Evolutionary conservation across 2,329 filamentous ascomycete genomes (phyloP), one percentile per base, ranked within the genome.

Genomic region (Thelonectria rubi): DNA sequence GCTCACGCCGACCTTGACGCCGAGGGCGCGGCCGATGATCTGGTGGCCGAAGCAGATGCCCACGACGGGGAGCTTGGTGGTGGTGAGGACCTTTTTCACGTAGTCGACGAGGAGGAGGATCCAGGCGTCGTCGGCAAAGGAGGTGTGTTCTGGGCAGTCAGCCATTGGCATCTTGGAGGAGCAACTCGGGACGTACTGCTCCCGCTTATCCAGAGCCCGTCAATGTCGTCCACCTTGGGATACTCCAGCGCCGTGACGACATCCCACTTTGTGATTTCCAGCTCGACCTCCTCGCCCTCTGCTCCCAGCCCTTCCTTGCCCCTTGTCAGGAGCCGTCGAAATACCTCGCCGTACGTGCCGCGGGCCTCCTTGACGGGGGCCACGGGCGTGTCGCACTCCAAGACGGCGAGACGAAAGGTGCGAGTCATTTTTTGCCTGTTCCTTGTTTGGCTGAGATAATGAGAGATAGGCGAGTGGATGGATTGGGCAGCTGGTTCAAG

Each of bases 21-120:
- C 75, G 1, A 82, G 67, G 1, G 79, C 78, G 4, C 79, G 75
- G 1, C 73, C 80, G 30, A 82, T 72, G 34, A 82, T 79, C 54
- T 82, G 80, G 52, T 82, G 80, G 1, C 80, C 80, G 57, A 81
- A 82, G 60, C 80, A 82, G n/a, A 81, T 77, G 0, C 80, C 80
- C 2, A 81, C 70, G 1, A 81, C 69, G 0, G 75, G 78, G 24
- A 73, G 67, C 11, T 68, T 65, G 4, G 70, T 74, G 7, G 65
- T 69, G 3, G 60, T 63, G 40, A 72, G 68, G 5, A 73, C 65
- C 7, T 65, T 58, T 14, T 63, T 64, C 7, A 79, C 69, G 60
- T 74, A 82, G 14, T 75, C 70, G 5, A 75, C 75, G 5, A 82
- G 70, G 3, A 68, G 65, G 6, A 78, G 15, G n/a, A 81, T 80